These are phyloP conservation scores for Coprinopsis cinerea DNA, from an alignment of 768 basidiomycete genomes.

Conservation along the genomic window DNA sequence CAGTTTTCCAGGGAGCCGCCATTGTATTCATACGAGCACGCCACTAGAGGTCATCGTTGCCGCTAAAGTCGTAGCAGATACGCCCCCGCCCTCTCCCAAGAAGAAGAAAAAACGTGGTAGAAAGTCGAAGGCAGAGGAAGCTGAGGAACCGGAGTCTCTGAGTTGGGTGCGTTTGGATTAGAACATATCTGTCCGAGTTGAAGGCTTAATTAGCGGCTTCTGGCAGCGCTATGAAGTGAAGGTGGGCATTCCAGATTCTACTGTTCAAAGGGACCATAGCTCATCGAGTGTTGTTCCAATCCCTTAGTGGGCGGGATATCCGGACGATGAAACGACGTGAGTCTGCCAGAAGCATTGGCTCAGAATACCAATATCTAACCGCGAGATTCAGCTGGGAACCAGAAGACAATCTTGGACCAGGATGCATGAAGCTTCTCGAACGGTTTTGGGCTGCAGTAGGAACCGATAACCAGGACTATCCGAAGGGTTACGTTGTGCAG, in stretches of 20 bases:
- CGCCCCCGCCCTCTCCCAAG: not conserved
- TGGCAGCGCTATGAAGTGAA: conserved; percentile 61
- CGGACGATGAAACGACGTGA: conserved; percentile 51
- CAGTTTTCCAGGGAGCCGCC: no score
- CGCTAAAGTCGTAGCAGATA: not conserved
- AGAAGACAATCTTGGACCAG: conserved; percentile 41
- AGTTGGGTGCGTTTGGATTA: not conserved
- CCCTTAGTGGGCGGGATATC: conserved; percentile 64
- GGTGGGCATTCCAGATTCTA: conserved; percentile 40
- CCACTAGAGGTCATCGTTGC: conserved; percentile 9
- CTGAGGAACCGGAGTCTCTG: not conserved
- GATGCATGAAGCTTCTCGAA: conserved; percentile 51
- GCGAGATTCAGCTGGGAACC: conserved; percentile 66
- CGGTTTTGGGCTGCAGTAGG: conserved; percentile 65
- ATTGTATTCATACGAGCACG: no score
- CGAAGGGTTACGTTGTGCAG: conserved; percentile 35
- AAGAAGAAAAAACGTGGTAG: conserved; percentile 1
- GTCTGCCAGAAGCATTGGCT: conserved; percentile 4
- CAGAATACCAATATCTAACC: not conserved
- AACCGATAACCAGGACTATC: conserved; percentile 49
- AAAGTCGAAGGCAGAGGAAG: conserved; percentile 1
- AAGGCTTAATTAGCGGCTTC: not conserved
- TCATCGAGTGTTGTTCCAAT: not conserved
- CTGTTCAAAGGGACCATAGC: not conserved
- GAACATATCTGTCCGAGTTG: not conserved